Evolutionary conservation across 495 filamentous ascomycete genomes (phyloP).

Genomic region (Hapsidospora chrysogenum): DNA sequence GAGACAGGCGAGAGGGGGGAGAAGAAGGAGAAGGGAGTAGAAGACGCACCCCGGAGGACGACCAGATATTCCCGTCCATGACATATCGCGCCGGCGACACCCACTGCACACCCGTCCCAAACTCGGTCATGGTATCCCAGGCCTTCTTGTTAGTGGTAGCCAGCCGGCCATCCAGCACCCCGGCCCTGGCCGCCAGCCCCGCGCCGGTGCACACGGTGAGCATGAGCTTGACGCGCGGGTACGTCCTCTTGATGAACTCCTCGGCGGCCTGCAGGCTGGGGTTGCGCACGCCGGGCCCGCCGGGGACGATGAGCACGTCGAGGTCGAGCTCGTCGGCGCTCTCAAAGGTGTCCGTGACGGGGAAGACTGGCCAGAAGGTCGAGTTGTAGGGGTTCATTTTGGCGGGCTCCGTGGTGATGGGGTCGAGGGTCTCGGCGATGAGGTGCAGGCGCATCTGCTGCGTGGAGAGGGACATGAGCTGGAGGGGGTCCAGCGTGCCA

Average conservation of each 20-base stretch:
- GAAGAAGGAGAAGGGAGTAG: no score
- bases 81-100: conserved; percentile 44
- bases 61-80: conserved; percentile 47
- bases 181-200: conserved; percentile 25
- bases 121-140: conserved; percentile 28
- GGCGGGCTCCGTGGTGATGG: conserved; percentile 21
- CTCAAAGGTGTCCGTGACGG: conserved; percentile 35
- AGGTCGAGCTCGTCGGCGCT: conserved; percentile 13
- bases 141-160: conserved; percentile 44
- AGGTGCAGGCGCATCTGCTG: conserved; percentile 20
- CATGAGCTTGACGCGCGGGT: conserved; percentile 25
- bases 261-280: conserved; percentile 13
- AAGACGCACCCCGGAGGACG: conserved; percentile 40
- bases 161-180: conserved; percentile 28
- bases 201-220: conserved; percentile 38
- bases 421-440: conserved; percentile 23
- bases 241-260: conserved; percentile 18
- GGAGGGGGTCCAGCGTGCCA: conserved; percentile 39
- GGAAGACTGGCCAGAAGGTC: conserved; percentile 20
- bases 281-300: conserved; percentile 28
- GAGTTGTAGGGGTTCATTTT: conserved; percentile 7
- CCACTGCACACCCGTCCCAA: conserved; percentile 35
- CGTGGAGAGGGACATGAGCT: conserved; percentile 22
- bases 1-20: no score
- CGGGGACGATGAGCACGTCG: conserved; percentile 41